phyloP scores from a whole-genome alignment of 495 filamentous ascomycete species.

The Xylaria venustula region DNA sequence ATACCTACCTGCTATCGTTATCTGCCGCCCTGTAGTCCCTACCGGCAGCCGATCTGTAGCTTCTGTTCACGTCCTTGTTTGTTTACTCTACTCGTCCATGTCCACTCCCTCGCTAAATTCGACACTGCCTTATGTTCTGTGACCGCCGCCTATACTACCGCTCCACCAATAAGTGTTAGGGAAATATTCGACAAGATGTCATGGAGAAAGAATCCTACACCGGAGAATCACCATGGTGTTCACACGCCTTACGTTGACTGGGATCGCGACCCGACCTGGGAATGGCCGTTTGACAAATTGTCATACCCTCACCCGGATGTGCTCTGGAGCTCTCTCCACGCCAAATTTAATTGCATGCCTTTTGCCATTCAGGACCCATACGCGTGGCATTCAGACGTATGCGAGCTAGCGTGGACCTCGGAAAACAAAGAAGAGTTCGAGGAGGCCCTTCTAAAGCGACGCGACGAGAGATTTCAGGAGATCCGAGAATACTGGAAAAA shows the following conservation, averaged over 20 bases:
- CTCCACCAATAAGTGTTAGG: no score
- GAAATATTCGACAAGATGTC: no score
- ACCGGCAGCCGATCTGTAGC: no score
- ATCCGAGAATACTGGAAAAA: not conserved
- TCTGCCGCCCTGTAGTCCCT: no score
- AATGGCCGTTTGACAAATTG: not conserved
- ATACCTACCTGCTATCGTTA: no score
- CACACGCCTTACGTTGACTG: not conserved
- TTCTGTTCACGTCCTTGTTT: no score
- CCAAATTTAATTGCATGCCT: not conserved
- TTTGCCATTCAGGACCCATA: not conserved
- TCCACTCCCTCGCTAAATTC: no score
- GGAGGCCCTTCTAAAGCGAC: not conserved
- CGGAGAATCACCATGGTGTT: not conserved
- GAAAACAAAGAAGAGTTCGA: constrained; percentile 3
- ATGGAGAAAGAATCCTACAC: not conserved
- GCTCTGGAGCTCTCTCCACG: not conserved
- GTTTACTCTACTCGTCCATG: no score
- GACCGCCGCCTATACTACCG: no score
- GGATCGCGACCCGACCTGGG: not conserved
- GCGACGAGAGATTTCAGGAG: constrained; percentile 2
- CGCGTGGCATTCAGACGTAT: not conserved
- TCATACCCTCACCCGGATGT: not conserved
- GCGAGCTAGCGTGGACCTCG: not conserved
- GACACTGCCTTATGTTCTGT: no score